These are phyloP conservation scores for Nothophoma quercina DNA, from an alignment of 2,329 filamentous ascomycete genomes.

Conservation along the genomic window DNA sequence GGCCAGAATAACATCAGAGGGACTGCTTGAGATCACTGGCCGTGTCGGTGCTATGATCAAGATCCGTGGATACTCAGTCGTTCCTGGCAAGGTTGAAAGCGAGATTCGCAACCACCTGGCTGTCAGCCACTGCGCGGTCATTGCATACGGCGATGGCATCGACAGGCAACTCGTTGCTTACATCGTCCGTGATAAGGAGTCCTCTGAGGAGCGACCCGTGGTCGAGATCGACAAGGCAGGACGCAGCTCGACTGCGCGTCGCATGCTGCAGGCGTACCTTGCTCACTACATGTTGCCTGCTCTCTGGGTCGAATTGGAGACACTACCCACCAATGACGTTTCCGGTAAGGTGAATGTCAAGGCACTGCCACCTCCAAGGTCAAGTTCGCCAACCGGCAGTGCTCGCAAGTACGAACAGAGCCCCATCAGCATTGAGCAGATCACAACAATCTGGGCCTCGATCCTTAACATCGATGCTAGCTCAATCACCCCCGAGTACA, in stretches of 20 bases:
- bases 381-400: slow-evolving; percentile 56
- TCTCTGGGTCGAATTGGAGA: slow-evolving; percentile 76
- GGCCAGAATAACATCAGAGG: slow-evolving; percentile 71
- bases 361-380: slow-evolving; percentile 68
- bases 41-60: slow-evolving; percentile 83
- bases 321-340: slow-evolving; percentile 77
- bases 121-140: slow-evolving; percentile 74
- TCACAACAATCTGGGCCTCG: slow-evolving; percentile 76
- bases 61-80: slow-evolving; percentile 78
- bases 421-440: slow-evolving; percentile 70
- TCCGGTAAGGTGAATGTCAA: slow-evolving; percentile 82
- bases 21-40: slow-evolving; percentile 76
- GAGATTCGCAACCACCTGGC: slow-evolving; percentile 74
- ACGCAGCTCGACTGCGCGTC: slow-evolving; percentile 73
- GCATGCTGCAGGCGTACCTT: slow-evolving; percentile 69
- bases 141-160: slow-evolving; percentile 77
- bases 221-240: slow-evolving; percentile 74
- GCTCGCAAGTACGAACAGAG: slow-evolving; percentile 64
- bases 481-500: slow-evolving; percentile 72
- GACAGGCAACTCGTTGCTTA: slow-evolving; percentile 80
- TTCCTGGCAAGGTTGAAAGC: slow-evolving; percentile 78
- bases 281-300: slow-evolving; percentile 86
- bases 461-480: slow-evolving; percentile 70
- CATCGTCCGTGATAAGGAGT: slow-evolving; percentile 72
- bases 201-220: slow-evolving; percentile 63